Conservation (phyloP, 2,329 filamentous ascomycete species). For the Diaporthe citrichinensis region DNA sequence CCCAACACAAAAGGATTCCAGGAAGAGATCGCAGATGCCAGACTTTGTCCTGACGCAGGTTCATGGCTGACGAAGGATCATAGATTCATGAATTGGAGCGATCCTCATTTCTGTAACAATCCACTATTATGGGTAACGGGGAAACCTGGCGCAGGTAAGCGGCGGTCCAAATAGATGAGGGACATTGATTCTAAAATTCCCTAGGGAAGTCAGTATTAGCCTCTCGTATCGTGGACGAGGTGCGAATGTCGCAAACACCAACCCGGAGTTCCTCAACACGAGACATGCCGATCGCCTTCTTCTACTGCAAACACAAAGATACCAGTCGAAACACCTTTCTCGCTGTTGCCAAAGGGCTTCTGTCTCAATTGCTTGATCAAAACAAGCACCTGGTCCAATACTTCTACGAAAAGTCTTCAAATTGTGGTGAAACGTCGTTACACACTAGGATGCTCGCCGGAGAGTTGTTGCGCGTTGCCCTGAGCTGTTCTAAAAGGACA, state of each 20-base stretch:
- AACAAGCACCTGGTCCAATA: constrained; percentile 1
- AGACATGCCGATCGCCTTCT: not conserved
- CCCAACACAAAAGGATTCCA: not conserved
- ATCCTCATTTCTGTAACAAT: not conserved
- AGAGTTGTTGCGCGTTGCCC: not conserved
- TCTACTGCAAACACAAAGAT: constrained; percentile 9
- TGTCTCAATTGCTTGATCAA: not conserved
- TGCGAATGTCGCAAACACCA: not conserved
- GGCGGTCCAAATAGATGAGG: not conserved
- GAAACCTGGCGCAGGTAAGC: not conserved
- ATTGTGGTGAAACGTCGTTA: not conserved
- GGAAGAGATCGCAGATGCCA: not conserved
- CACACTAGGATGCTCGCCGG: not conserved
- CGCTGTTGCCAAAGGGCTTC: not conserved
- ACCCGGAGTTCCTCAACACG: not conserved
- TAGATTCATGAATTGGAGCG: not conserved
- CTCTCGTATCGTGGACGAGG: not conserved
- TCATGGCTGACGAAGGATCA: not conserved
- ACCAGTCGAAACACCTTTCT: not conserved
- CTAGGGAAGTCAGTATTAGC: not conserved
- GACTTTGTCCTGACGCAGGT: not conserved
- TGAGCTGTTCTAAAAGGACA: not conserved
- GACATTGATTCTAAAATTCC: not conserved
- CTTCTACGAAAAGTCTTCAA: not conserved
- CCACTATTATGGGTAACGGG: not conserved